A percentile compares a stretch with the other conserved stretches of the same genome.
phyloP scores from a whole-genome alignment of 768 basidiomycete genomes.

The Tylopilus rubrobrunneus region DNA sequence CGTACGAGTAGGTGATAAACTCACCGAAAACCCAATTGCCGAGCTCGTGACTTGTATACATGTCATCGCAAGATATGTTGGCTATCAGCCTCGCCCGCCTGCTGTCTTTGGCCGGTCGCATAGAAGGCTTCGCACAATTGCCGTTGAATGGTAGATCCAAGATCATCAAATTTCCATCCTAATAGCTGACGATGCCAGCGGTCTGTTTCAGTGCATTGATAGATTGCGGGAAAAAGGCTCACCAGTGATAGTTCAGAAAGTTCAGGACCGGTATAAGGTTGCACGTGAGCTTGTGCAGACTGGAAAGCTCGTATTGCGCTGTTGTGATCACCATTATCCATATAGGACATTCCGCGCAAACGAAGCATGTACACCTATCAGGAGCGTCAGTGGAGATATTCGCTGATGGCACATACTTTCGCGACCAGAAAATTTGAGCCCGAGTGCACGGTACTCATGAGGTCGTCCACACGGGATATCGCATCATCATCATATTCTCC shows the following conservation, averaged over 20 bases:
- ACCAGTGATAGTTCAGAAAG: neutral
- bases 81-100: neutral
- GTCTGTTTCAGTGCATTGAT: neutral
- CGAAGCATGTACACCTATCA: no score
- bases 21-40: neutral
- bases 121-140: neutral
- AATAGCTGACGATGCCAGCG: neutral
- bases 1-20: neutral
- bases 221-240: neutral
- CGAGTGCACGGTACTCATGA: no score
- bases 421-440: no score
- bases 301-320: no score
- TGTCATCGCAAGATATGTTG: neutral
- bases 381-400: no score
- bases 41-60: neutral
- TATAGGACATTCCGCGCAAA: no score
- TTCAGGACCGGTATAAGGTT: neutral
- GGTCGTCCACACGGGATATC: no score
- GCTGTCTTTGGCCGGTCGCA: neutral
- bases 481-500: no score
- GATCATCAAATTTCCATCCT: neutral
- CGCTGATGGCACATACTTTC: no score
- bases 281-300: neutral
- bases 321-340: no score
- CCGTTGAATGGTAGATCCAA: neutral